Conservation (phyloP, 805 yeast species). For the Ogataea parapolymorpha region DNA sequence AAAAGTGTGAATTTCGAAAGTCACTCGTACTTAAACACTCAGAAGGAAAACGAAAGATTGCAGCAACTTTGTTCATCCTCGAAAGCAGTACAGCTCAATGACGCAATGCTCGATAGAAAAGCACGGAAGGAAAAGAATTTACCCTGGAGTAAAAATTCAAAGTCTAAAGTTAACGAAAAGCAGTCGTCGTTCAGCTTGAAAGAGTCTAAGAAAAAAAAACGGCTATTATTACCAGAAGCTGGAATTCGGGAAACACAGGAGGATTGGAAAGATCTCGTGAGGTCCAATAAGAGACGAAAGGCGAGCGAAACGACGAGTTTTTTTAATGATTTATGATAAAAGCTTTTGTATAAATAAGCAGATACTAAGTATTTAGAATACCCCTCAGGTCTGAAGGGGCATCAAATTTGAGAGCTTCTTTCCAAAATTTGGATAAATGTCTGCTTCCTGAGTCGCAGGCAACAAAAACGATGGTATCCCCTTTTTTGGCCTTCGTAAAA, state of each 20-base stretch:
- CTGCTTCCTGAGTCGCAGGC: slow-evolving; percentile 92
- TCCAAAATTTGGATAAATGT: slow-evolving; percentile 93
- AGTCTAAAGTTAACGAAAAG: neutral
- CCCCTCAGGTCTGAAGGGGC: neutral
- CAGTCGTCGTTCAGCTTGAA: neutral
- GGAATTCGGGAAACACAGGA: slow-evolving; percentile 44
- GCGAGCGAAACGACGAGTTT: slow-evolving; percentile 45
- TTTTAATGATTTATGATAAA: slow-evolving; percentile 52
- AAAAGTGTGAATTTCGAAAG: slow-evolving; percentile 62
- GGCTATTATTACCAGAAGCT: slow-evolving; percentile 3
- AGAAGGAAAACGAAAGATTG: slow-evolving; percentile 60
- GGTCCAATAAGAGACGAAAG: slow-evolving; percentile 60
- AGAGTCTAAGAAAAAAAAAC: neutral
- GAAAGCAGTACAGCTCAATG: no score
- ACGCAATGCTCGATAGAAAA: neutral
- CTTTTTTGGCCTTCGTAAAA: slow-evolving; percentile 40
- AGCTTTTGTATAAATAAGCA: neutral
- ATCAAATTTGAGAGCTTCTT: slow-evolving; percentile 47
- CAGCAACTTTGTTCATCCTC: no score
- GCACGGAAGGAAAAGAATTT: slow-evolving; percentile 50
- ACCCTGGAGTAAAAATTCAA: slow-evolving; percentile 68
- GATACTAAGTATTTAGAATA: no score
- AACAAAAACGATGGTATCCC: slow-evolving; percentile 72
- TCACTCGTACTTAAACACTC: slow-evolving; percentile 60
- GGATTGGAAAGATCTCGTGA: slow-evolving; percentile 88